These are phyloP conservation scores for Albugo candida DNA, from an alignment of 352 stramenopile species.

Conservation along the genomic window DNA sequence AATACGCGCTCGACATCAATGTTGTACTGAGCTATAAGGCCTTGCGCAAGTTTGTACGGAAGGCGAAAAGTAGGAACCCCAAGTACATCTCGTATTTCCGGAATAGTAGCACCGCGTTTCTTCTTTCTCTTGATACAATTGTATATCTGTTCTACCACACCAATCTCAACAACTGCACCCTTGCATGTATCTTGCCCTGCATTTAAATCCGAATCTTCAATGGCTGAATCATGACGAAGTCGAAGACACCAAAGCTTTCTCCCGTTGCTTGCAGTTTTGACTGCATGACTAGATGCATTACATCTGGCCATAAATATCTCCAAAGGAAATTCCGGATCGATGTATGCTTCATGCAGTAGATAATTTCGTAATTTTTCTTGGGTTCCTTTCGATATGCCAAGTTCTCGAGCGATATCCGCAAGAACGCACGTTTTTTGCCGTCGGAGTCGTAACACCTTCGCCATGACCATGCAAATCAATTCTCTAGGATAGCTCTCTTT, in stretches of 20 bases:
- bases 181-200: slow-evolving; percentile 3
- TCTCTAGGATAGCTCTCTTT: slow-evolving; percentile 41
- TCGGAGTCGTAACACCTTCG: slow-evolving; percentile 34
- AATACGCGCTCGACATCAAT: slow-evolving; percentile 59
- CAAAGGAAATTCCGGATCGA: slow-evolving; percentile 32
- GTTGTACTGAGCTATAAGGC: slow-evolving; percentile 63
- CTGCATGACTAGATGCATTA: slow-evolving; percentile 20
- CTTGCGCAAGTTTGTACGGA: slow-evolving; percentile 59
- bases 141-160: slow-evolving; percentile 68
- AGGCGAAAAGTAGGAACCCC: slow-evolving; percentile 71
- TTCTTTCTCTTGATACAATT: neutral
- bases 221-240: slow-evolving; percentile 11
- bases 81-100: slow-evolving; percentile 54
- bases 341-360: slow-evolving; percentile 55
- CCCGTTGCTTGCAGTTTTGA: slow-evolving; percentile 18
- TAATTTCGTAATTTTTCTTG: slow-evolving; percentile 69
- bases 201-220: neutral
- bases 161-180: slow-evolving; percentile 33
- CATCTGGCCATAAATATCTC: slow-evolving; percentile 68
- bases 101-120: slow-evolving; percentile 53
- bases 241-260: slow-evolving; percentile 67
- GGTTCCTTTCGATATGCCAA: slow-evolving; percentile 52
- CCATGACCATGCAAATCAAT: slow-evolving; percentile 31
- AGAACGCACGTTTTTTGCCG: slow-evolving; percentile 57
- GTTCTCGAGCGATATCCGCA: slow-evolving; percentile 64